Percentiles rank a stretch among this genome's conserved stretches.
Evolutionary conservation across 2,329 filamentous ascomycete genomes (phyloP).

Genomic region (Beauveria asiatica): DNA sequence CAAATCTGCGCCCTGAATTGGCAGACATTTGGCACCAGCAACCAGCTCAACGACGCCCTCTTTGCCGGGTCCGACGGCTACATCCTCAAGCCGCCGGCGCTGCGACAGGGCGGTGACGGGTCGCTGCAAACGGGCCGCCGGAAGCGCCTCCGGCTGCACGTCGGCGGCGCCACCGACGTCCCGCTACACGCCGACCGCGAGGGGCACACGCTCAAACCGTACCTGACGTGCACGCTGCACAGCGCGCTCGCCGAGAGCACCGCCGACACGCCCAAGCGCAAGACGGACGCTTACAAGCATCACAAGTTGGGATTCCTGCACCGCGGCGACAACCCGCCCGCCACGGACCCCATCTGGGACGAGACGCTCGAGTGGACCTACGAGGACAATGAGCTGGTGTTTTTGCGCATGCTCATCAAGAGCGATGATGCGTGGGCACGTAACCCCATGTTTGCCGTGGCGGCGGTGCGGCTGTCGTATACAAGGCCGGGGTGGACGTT

Average conservation of each 20-base stretch:
- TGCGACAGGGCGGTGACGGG: slow-evolving; percentile 48
- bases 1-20: slow-evolving; percentile 64
- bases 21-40: slow-evolving; percentile 57
- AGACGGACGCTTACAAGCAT: slow-evolving; percentile 52
- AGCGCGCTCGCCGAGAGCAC: slow-evolving; percentile 44
- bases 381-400: slow-evolving; percentile 57
- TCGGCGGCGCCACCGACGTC: slow-evolving; percentile 55
- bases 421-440: slow-evolving; percentile 53
- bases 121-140: slow-evolving; percentile 35
- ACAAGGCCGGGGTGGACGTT: slow-evolving; percentile 52
- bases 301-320: slow-evolving; percentile 49
- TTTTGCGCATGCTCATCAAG: slow-evolving; percentile 58
- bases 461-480: slow-evolving; percentile 52
- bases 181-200: slow-evolving; percentile 44
- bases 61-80: slow-evolving; percentile 58
- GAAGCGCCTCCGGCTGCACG: slow-evolving; percentile 46
- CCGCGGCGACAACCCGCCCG: slow-evolving; percentile 46
- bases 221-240: slow-evolving; percentile 56
- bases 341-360: slow-evolving; percentile 57
- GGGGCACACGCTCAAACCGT: slow-evolving; percentile 49
- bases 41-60: slow-evolving; percentile 61
- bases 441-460: slow-evolving; percentile 55
- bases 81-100: slow-evolving; percentile 53
- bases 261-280: slow-evolving; percentile 43
- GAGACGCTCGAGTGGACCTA: slow-evolving; percentile 60